Percentiles rank a stretch among this genome's conserved stretches.
Conservation (phyloP, 805 yeast genomes). For the Brettanomyces naardenensis region DNA sequence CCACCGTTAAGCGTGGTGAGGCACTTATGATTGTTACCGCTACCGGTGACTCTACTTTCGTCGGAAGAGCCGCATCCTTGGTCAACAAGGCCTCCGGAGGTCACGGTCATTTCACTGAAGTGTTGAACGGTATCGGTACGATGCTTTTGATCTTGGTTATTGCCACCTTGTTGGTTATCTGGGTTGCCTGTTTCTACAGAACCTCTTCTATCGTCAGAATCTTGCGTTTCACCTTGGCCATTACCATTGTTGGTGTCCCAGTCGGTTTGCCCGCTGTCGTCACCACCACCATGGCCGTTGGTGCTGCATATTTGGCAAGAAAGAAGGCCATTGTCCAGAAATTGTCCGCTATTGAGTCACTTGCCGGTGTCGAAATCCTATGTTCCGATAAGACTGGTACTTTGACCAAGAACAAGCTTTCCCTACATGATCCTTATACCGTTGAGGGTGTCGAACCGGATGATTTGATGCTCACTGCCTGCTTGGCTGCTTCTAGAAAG, state of each 20-base stretch:
- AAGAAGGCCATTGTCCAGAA: slow-evolving; percentile 91
- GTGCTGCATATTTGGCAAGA: slow-evolving; percentile 93
- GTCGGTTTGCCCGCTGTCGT: slow-evolving; percentile 95
- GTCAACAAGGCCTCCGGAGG: slow-evolving; percentile 86
- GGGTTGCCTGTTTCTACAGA: slow-evolving; percentile 87
- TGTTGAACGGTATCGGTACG: slow-evolving; percentile 89
- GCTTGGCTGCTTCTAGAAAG: slow-evolving; percentile 92
- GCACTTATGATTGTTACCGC: slow-evolving; percentile 84
- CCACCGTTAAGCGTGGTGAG: slow-evolving; percentile 88
- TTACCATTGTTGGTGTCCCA: slow-evolving; percentile 91
- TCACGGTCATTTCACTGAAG: slow-evolving; percentile 89
- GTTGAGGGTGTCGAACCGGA: slow-evolving; percentile 90
- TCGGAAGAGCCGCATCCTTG: slow-evolving; percentile 90
- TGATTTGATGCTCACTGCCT: slow-evolving; percentile 88
- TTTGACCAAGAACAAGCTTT: slow-evolving; percentile 86
- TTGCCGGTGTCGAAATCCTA: slow-evolving; percentile 92
- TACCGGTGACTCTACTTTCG: slow-evolving; percentile 87
- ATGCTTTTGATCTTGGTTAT: slow-evolving; percentile 76
- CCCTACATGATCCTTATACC: slow-evolving; percentile 89
- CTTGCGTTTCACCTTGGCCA: slow-evolving; percentile 81
- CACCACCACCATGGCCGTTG: slow-evolving; percentile 95
- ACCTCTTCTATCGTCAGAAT: slow-evolving; percentile 70
- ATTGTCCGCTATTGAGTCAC: slow-evolving; percentile 86
- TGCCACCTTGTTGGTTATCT: slow-evolving; percentile 71
- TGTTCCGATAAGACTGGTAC: slow-evolving; percentile 96